A percentile compares a stretch with the other conserved stretches of the same genome.
Evolutionary conservation across 345 rosid species (phyloP).

Genomic region (Anastatica hierochuntica): DNA sequence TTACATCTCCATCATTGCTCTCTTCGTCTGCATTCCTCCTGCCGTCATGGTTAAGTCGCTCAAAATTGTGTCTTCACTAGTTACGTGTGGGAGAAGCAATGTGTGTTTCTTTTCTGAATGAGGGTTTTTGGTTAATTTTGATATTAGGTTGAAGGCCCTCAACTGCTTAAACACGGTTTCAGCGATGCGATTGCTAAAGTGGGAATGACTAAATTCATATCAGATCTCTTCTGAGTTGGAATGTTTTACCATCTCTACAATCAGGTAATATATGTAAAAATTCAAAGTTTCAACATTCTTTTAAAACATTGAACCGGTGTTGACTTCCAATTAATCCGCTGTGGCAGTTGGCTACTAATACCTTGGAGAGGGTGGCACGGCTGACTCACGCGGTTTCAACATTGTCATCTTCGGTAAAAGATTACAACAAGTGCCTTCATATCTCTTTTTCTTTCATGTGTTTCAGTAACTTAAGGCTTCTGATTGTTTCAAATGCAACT

Average conservation of each 20-base stretch:
- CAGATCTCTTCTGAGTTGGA: slow-evolving; percentile 99
- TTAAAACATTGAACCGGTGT: background rate
- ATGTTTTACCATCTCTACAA: slow-evolving; percentile 98
- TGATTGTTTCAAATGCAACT: too few relatives aligned
- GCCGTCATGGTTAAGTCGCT: slow-evolving; percentile 63
- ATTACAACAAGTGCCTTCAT: too few relatives aligned
- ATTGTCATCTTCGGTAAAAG: slow-evolving; percentile 64
- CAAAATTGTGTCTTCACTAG: background rate
- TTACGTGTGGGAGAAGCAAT: slow-evolving; percentile 4
- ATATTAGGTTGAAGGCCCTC: slow-evolving; percentile 89
- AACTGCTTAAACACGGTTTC: slow-evolving; percentile 66
- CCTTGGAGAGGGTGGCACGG: slow-evolving; percentile 95
- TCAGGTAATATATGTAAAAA: slow-evolving; percentile 43
- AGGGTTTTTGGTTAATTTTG: background rate
- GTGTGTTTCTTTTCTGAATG: too few relatives aligned
- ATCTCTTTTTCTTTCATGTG: background rate
- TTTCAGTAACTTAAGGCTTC: too few relatives aligned
- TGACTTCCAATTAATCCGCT: background rate
- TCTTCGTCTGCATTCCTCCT: slow-evolving; percentile 84
- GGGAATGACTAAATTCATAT: slow-evolving; percentile 66
- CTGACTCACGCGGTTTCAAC: slow-evolving; percentile 94
- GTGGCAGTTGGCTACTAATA: slow-evolving; percentile 84
- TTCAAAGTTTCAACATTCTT: background rate
- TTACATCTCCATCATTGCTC: slow-evolving; percentile 93
- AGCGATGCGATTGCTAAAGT: slow-evolving; percentile 78